Conservation (phyloP, 2,329 filamentous ascomycete genomes). For the Cryphonectria parasitica region DNA sequence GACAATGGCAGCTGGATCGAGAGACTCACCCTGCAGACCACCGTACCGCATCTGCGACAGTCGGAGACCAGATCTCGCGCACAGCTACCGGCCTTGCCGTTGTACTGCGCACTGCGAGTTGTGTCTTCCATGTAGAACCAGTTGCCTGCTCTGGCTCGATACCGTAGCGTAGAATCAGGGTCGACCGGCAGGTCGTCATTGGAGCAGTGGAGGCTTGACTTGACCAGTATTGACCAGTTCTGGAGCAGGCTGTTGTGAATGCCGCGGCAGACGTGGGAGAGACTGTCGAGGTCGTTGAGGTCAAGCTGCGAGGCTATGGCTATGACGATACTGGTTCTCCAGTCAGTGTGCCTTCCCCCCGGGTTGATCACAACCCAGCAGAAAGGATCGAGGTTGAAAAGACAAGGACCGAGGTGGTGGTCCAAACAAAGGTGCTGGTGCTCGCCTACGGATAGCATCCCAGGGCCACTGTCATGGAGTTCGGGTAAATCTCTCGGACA, state of each 20-base stretch:
- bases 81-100: conserved; percentile 75
- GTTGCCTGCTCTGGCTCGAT: conserved; percentile 60
- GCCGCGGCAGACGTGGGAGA: conserved; percentile 81
- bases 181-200: conserved; percentile 67
- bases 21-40: conserved; percentile 77
- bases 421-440: conserved; percentile 36
- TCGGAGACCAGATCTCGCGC: conserved; percentile 85
- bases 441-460: conserved; percentile 70
- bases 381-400: conserved; percentile 32
- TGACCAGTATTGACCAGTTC: conserved; percentile 73
- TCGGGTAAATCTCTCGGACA: conserved; percentile 48
- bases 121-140: conserved; percentile 64
- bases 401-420: conserved; percentile 27
- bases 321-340: conserved; percentile 67
- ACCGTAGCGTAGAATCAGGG: conserved; percentile 59
- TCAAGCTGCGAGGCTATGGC: conserved; percentile 79
- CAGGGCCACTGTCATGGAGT: conserved; percentile 64
- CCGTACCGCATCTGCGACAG: conserved; percentile 75
- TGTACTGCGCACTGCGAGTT: conserved; percentile 49
- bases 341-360: conserved; percentile 28
- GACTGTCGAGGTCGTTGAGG: conserved; percentile 81
- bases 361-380: conserved; percentile 22
- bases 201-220: conserved; percentile 76
- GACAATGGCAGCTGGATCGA: no score
- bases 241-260: conserved; percentile 78